Evolutionary conservation across 306 rosid genomes (phyloP).

Genomic region (Trifolium pratense): DNA sequence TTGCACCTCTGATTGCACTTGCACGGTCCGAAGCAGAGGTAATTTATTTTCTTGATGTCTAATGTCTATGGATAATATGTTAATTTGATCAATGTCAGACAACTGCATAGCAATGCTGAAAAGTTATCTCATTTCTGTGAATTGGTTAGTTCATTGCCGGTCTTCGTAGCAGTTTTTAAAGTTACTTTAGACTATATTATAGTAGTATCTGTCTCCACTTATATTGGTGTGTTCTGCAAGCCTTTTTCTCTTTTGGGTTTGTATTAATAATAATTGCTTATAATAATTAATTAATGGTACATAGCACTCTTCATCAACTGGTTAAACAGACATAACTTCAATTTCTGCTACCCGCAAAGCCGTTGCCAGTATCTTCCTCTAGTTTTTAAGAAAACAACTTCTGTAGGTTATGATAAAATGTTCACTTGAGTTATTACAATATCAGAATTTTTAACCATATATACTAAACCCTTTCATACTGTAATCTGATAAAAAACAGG

Average conservation of each 20-base stretch:
- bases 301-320: constrained; percentile 1
- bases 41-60: constrained; percentile 43
- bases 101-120: constrained; percentile 16
- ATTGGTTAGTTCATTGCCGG: constrained; percentile 26
- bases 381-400: constrained; percentile 21
- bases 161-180: constrained; percentile 11
- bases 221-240: constrained; percentile 6
- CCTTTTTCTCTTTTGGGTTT: constrained; percentile 11
- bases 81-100: constrained; percentile 21
- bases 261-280: constrained; percentile 8
- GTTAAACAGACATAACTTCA: background rate
- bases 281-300: background rate
- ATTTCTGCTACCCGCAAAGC: background rate
- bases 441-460: constrained; percentile 14
- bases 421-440: constrained; percentile 6
- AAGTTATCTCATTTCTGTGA: background rate
- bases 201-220: constrained; percentile 6
- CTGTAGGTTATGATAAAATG: background rate
- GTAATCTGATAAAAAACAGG: background rate
- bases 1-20: constrained; percentile 93
- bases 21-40: constrained; percentile 94
- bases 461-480: background rate
- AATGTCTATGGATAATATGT: constrained; percentile 20
- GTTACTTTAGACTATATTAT: constrained; percentile 20
- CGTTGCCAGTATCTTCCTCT: constrained; percentile 9